Base-by-base conservation (phyloP, 441 rosid genomes). In the Adansonia gregorii region DNA sequence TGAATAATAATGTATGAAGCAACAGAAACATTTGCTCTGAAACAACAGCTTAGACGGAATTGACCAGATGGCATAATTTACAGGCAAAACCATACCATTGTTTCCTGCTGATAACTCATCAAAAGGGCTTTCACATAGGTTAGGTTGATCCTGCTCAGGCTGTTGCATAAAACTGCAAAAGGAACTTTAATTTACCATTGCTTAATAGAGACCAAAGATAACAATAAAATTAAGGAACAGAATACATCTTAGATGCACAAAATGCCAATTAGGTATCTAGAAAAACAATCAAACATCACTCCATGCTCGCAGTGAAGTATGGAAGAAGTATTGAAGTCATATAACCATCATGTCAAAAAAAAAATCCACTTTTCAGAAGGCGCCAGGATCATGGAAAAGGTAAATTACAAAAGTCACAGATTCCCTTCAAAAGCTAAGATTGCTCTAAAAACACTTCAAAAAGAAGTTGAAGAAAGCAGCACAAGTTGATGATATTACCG, bases 151-250 rank as follows among this genome's bases (percentile, higher is more conserved):
- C 73, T 84, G 91, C 78, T 86, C 94, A 61, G 72, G 60, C 80
- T 84, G 87, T 64, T 80, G 79, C 67, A 81, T 63, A 85, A 86
- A 85, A 74, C 99, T 95, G 90, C 69, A 78, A 81, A 73, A 72
- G 35, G 59, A 84, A 79, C 67, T 69, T 48, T 60, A 24, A 31
- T 76, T 49, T 58, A 78, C 24, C 52, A 82, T 22, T 22, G 59
- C 52, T 75, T 8, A 64, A 35, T 24, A 76, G 45, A 74, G 76
- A 54, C 55, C 41, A 45, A 8, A 9, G 19, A 61, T 27, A 64
- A 31, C 9, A 64, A 51, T 0, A 55, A 55, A n/a, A 17, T 19
- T 67, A 27, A 72, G 3, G 46, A 68, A 41, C 69, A 24, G 17
- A 70, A 76, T 48, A 74, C 11, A 41, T 20, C 61, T 76, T 7